Conservation (phyloP, 2,329 filamentous ascomycete genomes). For the Neonectria sp. region DNA sequence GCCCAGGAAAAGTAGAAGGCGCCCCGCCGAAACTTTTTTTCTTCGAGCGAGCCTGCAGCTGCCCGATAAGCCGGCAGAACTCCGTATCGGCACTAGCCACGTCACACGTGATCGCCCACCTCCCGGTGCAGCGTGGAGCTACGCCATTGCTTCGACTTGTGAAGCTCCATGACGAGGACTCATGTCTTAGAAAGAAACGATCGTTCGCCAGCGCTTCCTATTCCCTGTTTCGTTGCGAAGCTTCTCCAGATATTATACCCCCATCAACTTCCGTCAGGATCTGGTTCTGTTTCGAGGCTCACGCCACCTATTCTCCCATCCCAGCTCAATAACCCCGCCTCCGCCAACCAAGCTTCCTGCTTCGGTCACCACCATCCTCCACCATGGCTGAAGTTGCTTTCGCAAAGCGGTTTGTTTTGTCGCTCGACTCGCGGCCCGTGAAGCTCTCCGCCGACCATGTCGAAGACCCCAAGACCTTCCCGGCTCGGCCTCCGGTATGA, state of each 20-base stretch:
- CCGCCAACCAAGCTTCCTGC: conserved; percentile 31
- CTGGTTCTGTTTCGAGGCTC: neutral
- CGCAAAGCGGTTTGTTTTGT: conserved; percentile 85
- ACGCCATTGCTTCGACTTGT: conserved; percentile 15
- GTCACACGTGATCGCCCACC: conserved; percentile 44
- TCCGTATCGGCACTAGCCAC: conserved; percentile 46
- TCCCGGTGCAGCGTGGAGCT: conserved; percentile 31
- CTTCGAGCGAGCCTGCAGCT: conserved; percentile 44
- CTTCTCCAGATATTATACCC: neutral
- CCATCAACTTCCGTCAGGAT: neutral
- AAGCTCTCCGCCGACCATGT: conserved; percentile 93
- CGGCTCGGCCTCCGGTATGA: conserved; percentile 80
- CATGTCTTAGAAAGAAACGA: conserved; percentile 14
- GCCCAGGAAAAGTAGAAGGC: conserved; percentile 42
- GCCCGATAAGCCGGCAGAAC: conserved; percentile 53
- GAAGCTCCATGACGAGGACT: conserved; percentile 41
- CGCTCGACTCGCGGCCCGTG: conserved; percentile 82
- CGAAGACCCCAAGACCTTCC: conserved; percentile 86
- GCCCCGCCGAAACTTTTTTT: conserved; percentile 60
- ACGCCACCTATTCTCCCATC: conserved; percentile 6
- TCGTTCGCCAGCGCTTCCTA: neutral
- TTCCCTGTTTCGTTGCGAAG: neutral
- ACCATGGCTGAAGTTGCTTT: conserved; percentile 88
- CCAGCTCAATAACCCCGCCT: conserved; percentile 40
- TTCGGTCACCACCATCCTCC: conserved; percentile 34